phyloP scores from a whole-genome alignment of 2,329 filamentous ascomycete genomes.

The Sordariomycetes sp. region DNA sequence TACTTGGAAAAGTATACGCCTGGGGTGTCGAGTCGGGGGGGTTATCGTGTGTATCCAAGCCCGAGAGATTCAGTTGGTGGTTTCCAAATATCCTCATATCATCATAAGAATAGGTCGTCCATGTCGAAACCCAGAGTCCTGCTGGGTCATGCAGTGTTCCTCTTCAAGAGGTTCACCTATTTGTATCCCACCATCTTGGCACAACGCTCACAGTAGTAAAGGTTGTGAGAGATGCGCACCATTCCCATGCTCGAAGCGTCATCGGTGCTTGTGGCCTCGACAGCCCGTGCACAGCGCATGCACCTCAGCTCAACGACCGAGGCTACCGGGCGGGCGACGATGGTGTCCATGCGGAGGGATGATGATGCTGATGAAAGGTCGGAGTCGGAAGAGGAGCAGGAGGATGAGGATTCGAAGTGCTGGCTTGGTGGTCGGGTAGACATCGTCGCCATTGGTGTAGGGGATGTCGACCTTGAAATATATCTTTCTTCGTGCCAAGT shows the following conservation, averaged over 20 bases:
- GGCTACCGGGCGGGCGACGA: constrained; percentile 30
- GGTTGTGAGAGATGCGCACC: constrained; percentile 55
- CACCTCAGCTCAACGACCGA: constrained; percentile 54
- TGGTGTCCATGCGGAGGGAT: constrained; percentile 39
- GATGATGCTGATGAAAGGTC: constrained; percentile 27
- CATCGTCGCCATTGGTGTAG: constrained; percentile 2
- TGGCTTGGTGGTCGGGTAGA: constrained; percentile 5
- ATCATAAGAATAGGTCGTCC: no score
- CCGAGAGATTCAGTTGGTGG: no score
- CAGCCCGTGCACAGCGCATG: constrained; percentile 50
- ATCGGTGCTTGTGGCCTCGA: constrained; percentile 53
- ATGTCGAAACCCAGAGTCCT: no score
- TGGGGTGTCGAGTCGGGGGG: no score
- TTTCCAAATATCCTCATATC: no score
- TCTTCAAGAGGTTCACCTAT: no score
- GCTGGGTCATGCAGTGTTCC: no score
- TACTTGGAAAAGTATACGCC: no score
- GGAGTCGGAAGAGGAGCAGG: constrained; percentile 26
- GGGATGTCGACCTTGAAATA: no score
- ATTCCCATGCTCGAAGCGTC: constrained; percentile 50
- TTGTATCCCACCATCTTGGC: constrained; percentile 56
- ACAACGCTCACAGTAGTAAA: constrained; percentile 58
- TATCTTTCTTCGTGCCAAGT: no score
- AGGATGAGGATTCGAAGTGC: constrained; percentile 9
- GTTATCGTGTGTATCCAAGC: no score